Percentiles rank a stretch among this genome's conserved stretches.
Conservation (phyloP, 2,329 filamentous ascomycete genomes). For the Rosellinia necatrix region DNA sequence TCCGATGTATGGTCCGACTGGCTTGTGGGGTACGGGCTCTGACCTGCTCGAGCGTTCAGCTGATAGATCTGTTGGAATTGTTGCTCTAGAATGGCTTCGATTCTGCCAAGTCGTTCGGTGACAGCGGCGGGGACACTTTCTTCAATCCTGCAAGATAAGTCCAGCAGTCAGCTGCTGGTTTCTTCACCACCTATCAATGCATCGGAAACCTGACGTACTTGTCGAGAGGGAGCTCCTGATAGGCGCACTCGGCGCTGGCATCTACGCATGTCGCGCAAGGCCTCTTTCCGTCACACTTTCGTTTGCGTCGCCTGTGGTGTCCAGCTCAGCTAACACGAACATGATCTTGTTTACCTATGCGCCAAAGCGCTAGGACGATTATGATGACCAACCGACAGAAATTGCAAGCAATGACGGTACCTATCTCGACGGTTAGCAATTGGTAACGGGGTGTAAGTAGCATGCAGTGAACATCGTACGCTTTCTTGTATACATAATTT, state of each 20-base stretch:
- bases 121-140: slow-evolving; percentile 42
- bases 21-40: slow-evolving; percentile 32
- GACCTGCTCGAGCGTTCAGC: slow-evolving; percentile 34
- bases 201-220: slow-evolving; percentile 29
- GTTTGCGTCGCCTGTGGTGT: slow-evolving; percentile 42
- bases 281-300: slow-evolving; percentile 45
- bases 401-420: slow-evolving; percentile 47
- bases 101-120: slow-evolving; percentile 45
- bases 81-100: slow-evolving; percentile 44
- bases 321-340: slow-evolving; percentile 26
- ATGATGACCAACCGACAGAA: slow-evolving; percentile 41
- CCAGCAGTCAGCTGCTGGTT: slow-evolving; percentile 14
- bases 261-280: slow-evolving; percentile 47
- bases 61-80: slow-evolving; percentile 40
- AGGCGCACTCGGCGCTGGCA: slow-evolving; percentile 46
- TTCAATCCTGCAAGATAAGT: slow-evolving; percentile 37
- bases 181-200: not conserved
- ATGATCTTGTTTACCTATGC: not conserved
- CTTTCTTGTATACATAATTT: slow-evolving; percentile 46
- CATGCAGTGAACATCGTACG: slow-evolving; percentile 33
- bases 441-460: slow-evolving; percentile 9
- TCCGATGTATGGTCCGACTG: slow-evolving; percentile 34
- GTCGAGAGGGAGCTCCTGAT: slow-evolving; percentile 46
- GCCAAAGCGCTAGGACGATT: not conserved
- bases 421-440: slow-evolving; percentile 35